Evolutionary conservation across 805 yeast species (phyloP), one percentile per base, ranked within the genome.

Genomic region (Ogataea nakhonphanomensis): DNA sequence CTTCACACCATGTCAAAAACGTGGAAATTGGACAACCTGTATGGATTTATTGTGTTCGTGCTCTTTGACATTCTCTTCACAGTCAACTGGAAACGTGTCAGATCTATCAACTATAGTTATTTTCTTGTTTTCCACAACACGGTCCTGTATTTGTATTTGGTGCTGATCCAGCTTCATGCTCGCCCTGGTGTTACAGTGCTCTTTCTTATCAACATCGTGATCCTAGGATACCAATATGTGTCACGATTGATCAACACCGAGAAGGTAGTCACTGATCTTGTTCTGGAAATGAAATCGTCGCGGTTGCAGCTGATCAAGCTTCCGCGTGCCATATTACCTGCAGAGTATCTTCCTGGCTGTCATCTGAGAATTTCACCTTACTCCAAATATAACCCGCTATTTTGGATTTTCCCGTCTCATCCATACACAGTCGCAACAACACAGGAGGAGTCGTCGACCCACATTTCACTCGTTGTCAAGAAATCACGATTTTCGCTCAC

Each of bases 351-450:
- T 5, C 77, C 86, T 0, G 86, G 79, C 0, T 70, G 81, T 1
- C 90, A 83, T 51, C 38, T 81, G 2, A 62, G 89, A 48, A 44
- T 80, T 3, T 25, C 31, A 2, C 70, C 74, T 3, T 55, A 59
- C 8, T 41, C 59, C 2, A 58, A 63, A 14, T 48, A 63, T 14
- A 62, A 69, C 37, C 69, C 69, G 2, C 56, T 70, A 39, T 67
- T 59, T 37, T 71, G 78, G 73, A 20, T 81, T 2, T 55, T 66
- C 5, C 79, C 91, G 7, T 66, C 83, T 2, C 90, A 83, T 54
- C 90, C 91, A 2, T 84, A 69, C 51, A 79, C 89, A 0, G 65
- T 81, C 9, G 75, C 78, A 0, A 69, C 79, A 1, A 44, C 36
- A 2, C 39, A 25, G 29, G 54, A 52, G 25, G 45, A 48, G 10